Evolutionary conservation across 495 filamentous ascomycete species (phyloP).

Genomic region (Penicillium lagena): DNA sequence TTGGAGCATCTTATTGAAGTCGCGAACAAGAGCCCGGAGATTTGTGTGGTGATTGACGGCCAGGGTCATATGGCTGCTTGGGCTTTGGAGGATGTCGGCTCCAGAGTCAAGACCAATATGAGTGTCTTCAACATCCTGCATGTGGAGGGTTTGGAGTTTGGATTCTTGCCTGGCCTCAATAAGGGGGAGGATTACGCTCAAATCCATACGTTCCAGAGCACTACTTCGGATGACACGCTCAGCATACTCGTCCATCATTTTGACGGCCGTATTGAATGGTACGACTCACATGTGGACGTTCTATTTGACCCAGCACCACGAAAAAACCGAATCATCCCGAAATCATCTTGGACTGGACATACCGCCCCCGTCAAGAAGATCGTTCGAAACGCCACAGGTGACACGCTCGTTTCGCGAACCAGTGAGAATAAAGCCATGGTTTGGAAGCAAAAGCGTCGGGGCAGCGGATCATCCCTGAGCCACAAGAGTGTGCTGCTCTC

Average conservation of each 20-base stretch:
- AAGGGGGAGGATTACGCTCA: constrained; percentile 56
- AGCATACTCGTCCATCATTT: constrained; percentile 81
- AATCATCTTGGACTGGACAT: constrained; percentile 77
- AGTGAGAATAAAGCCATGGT: constrained; percentile 72
- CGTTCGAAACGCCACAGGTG: constrained; percentile 72
- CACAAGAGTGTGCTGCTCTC: constrained; percentile 67
- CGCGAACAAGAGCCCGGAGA: constrained; percentile 77
- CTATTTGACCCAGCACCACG: constrained; percentile 75
- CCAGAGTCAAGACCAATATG: constrained; percentile 57
- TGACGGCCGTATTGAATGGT: constrained; percentile 77
- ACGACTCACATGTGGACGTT: constrained; percentile 68
- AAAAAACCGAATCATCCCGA: constrained; percentile 50
- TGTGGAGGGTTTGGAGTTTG: constrained; percentile 62
- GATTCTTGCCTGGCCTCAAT: constrained; percentile 46
- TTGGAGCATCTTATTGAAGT: constrained; percentile 83
- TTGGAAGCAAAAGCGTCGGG: constrained; percentile 61
- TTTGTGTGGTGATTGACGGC: constrained; percentile 80
- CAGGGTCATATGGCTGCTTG: constrained; percentile 87
- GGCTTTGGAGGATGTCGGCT: constrained; percentile 86
- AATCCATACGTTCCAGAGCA: constrained; percentile 64
- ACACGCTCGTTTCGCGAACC: constrained; percentile 75
- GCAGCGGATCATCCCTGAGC: constrained; percentile 45
- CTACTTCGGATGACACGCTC: constrained; percentile 52
- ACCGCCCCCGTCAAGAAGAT: constrained; percentile 75
- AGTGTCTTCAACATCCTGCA: constrained; percentile 87